These are phyloP conservation scores for Penicillium sp. DNA, from an alignment of 2,329 filamentous ascomycete genomes.

Conservation along the genomic window DNA sequence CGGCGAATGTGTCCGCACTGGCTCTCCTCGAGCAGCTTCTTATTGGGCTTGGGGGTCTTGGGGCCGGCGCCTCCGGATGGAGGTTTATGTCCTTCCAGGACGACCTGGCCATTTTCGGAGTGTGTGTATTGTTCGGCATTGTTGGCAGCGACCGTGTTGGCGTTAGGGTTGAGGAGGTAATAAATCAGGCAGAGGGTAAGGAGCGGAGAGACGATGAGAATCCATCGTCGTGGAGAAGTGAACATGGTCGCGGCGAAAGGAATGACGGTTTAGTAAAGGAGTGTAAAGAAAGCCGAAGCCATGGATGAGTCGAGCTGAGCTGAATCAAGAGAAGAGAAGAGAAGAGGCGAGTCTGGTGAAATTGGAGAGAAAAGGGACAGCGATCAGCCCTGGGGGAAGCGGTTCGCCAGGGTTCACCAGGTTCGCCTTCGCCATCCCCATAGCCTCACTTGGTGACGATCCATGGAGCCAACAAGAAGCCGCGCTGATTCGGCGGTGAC, in stretches of 20 bases:
- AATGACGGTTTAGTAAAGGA: conserved; percentile 10
- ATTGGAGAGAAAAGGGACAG: conserved; percentile 12
- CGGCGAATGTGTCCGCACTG: conserved; percentile 21
- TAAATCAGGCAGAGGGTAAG: conserved; percentile 25
- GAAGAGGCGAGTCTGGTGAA: neutral
- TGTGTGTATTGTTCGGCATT: conserved; percentile 9
- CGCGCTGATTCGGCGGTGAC: conserved; percentile 17
- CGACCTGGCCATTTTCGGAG: conserved; percentile 8
- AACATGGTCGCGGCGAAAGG: conserved; percentile 22
- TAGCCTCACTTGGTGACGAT: conserved; percentile 18
- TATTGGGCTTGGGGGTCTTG: neutral
- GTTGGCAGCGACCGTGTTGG: conserved; percentile 4
- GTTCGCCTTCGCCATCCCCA: conserved; percentile 10
- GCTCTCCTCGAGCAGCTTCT: conserved; percentile 11
- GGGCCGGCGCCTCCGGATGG: neutral
- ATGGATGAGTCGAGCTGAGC: conserved; percentile 5
- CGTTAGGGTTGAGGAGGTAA: conserved; percentile 18
- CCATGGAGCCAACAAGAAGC: conserved; percentile 15
- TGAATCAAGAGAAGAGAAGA: conserved; percentile 1
- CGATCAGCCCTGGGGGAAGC: conserved; percentile 11
- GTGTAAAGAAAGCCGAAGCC: conserved; percentile 4
- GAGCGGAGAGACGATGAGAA: conserved; percentile 28
- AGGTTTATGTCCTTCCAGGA: conserved; percentile 11
- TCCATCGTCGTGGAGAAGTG: conserved; percentile 28
- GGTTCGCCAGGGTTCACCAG: neutral